Conservation (phyloP, 2,329 filamentous ascomycete genomes). For the Capronia americana region DNA sequence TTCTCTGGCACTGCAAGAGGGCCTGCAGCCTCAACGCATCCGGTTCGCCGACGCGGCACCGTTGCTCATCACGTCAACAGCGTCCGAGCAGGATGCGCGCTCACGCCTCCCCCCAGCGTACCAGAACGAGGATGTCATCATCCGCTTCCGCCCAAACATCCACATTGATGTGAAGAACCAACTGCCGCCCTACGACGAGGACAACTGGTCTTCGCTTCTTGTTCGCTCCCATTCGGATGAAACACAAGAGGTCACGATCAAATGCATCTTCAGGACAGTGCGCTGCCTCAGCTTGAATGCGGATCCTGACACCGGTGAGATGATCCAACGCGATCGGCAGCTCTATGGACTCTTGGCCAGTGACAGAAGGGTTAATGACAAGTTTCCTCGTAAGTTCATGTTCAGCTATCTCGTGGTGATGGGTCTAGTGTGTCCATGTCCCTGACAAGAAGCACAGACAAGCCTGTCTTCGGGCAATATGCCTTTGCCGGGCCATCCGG, state of each 20-base stretch:
- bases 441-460: constrained; percentile 28
- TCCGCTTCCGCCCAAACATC: constrained; percentile 37
- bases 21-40: constrained; percentile 37
- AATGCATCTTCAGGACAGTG: constrained; percentile 38
- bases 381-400: constrained; percentile 36
- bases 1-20: constrained; percentile 35
- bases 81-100: constrained; percentile 35
- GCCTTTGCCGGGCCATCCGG: constrained; percentile 38
- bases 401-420: background rate
- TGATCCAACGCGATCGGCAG: constrained; percentile 36
- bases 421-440: background rate
- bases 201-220: constrained; percentile 38
- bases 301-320: constrained; percentile 37
- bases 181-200: constrained; percentile 37
- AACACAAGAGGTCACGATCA: constrained; percentile 37
- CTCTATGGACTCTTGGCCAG: constrained; percentile 37
- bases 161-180: constrained; percentile 35
- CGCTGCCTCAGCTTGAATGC: constrained; percentile 39
- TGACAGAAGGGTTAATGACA: constrained; percentile 37
- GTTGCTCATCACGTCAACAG: constrained; percentile 36
- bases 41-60: constrained; percentile 38
- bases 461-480: constrained; percentile 39
- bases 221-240: constrained; percentile 33
- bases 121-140: constrained; percentile 37
- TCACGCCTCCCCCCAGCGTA: constrained; percentile 32